A percentile compares a stretch with the other conserved stretches of the same genome.
Evolutionary conservation across 148 eudicot genomes (phyloP).

Genomic region (Rhododendron henanense): DNA sequence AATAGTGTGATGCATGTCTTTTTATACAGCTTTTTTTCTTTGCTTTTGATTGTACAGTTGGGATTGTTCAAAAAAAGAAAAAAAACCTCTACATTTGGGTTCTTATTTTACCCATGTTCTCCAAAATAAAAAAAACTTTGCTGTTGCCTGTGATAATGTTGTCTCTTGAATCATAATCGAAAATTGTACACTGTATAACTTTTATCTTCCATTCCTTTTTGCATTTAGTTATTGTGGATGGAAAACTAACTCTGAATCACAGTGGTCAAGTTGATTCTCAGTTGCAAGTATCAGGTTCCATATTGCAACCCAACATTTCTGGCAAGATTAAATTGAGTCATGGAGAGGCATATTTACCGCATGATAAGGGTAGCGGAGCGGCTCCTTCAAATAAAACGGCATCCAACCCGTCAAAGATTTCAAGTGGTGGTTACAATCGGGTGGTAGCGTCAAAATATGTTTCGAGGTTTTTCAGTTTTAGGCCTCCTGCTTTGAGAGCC

Average conservation of each 20-base stretch:
- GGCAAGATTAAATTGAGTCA: conserved; percentile 91
- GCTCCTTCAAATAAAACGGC: conserved; percentile 66
- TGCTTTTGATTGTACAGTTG: neutral
- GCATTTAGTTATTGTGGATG: neutral
- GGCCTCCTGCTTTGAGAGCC: conserved; percentile 57
- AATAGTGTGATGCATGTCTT: neutral
- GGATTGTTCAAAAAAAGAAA: neutral
- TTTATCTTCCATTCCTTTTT: neutral
- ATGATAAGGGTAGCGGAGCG: conserved; percentile 95
- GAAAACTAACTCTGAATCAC: conserved; percentile 29
- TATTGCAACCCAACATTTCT: conserved; percentile 93
- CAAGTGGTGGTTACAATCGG: conserved; percentile 64
- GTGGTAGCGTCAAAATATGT: conserved; percentile 92
- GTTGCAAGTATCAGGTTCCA: conserved; percentile 89
- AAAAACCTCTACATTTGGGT: neutral
- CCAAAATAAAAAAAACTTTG: neutral
- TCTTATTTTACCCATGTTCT: neutral
- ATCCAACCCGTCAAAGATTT: conserved; percentile 51
- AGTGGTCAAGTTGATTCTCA: conserved; percentile 99
- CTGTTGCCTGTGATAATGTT: neutral
- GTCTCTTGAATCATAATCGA: neutral
- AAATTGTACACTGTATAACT: neutral
- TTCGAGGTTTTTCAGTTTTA: conserved; percentile 81
- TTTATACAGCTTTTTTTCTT: neutral
- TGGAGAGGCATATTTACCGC: conserved; percentile 96